Conservation (phyloP, 225 moss, liverwort and hornwort species). For the Pseudisothecium myosuroides region DNA sequence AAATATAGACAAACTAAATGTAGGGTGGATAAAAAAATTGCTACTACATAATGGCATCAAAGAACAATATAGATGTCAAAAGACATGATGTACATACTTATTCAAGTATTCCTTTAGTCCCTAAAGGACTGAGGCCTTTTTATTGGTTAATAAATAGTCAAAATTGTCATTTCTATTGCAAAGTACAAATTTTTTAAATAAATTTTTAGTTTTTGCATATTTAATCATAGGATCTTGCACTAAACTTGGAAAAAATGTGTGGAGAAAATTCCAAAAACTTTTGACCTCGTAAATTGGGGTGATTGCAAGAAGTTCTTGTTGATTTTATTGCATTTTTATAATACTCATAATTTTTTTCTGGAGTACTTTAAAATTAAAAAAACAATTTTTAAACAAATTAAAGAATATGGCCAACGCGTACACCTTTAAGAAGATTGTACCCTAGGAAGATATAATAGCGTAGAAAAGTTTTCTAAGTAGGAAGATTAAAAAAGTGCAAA, state of each 20-base stretch:
- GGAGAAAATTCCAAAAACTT: background rate
- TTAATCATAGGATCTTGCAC: background rate
- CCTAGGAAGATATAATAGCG: fast-evolving
- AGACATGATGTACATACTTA: background rate
- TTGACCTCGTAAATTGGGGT: background rate
- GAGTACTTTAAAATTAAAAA: background rate
- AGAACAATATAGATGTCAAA: background rate
- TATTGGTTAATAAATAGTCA: background rate
- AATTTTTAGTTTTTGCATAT: background rate
- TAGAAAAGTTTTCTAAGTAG: too few species aligned
- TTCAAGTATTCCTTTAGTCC: fast-evolving
- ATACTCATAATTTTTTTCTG: background rate
- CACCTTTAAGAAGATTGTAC: background rate
- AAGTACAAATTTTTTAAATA: background rate
- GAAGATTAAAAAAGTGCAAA: background rate
- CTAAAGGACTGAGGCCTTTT: background rate
- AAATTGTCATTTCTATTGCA: background rate
- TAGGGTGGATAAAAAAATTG: background rate
- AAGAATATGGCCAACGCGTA: background rate
- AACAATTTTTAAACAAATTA: background rate
- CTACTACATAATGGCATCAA: background rate
- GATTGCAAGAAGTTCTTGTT: background rate
- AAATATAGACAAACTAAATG: background rate
- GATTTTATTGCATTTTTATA: fast-evolving
- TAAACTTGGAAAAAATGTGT: background rate